Base-by-base conservation (phyloP, 768 basidiomycete genomes). In the Pisolithus tinctorius region DNA sequence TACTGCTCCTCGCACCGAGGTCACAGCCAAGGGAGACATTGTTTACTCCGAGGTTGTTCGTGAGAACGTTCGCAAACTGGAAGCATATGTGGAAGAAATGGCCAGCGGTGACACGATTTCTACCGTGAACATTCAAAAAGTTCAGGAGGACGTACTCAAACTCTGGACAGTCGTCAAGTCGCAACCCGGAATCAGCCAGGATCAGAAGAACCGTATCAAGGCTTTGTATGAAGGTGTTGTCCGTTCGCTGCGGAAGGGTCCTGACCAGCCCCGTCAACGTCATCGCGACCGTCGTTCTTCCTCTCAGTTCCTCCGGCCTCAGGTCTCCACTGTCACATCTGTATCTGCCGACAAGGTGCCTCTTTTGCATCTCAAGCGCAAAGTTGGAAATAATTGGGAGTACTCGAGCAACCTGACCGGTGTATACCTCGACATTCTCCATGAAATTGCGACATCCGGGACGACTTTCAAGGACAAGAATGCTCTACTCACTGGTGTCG, bases 381-480 rank as follows among this genome's bases (percentile, higher is more conserved):
- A 93, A 74, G 90, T 95, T 30, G 96, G 95, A 36, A 81, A 80
- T 16, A 86, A 79, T 60, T 98, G 95, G 93, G 92, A 95, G 64
- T 99, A 98, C 74, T 93, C 90, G 62, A 92, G 88, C 71, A 98
- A 98, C 70, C 75, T 99, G 49, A 98, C 95, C 9, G 82, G 90
- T 49, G 88, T 91, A 23, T 97, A 99, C 69, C 82, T 99, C 57
- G 96, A 99, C 63, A 87, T 99, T 59, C 77, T 99, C 31, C 91
- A 94, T 64, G 96, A 99, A 71, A 98, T 99, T 60, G 96, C 96
- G 5, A 97, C 96, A 0, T 93, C 95, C 4, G 96, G 96, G 11
- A 97, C 94, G 1, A 94, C 93, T 1, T 99, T 98, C 80, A 89
- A 95, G 69, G 95, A 94, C 75, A 99, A 98, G 80, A 98, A 98